Conservation (phyloP, 805 yeast genomes). For the Dipodascus geniculatus region DNA sequence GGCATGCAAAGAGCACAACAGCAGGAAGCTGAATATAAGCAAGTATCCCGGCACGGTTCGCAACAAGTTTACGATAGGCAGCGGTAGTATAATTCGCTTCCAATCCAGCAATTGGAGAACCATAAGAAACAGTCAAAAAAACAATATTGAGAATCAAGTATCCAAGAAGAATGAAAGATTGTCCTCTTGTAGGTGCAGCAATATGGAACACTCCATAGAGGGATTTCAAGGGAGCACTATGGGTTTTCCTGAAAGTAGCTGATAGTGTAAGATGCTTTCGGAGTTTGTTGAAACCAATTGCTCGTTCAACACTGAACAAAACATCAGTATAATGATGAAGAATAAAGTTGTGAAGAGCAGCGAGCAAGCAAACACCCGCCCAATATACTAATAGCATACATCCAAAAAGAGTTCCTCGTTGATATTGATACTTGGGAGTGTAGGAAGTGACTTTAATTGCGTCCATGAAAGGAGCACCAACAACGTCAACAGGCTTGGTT, state of each 20-base stretch:
- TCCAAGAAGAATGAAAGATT: neutral
- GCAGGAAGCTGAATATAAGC: constrained; percentile 34
- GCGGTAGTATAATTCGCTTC: neutral
- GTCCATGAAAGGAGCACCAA: neutral
- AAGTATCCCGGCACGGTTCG: constrained; percentile 45
- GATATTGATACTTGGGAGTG: constrained; percentile 15
- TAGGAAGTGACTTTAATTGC: constrained; percentile 4
- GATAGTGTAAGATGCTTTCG: neutral
- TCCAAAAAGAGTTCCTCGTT: constrained; percentile 6
- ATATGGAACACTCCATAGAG: neutral
- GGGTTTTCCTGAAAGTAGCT: neutral
- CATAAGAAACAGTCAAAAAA: neutral
- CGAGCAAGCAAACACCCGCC: neutral
- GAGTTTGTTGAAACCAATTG: constrained; percentile 2
- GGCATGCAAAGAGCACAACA: constrained; percentile 48
- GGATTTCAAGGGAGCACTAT: constrained; percentile 1
- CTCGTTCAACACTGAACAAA: neutral
- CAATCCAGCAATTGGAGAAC: neutral
- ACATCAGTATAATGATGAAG: constrained; percentile 8
- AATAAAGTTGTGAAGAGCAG: neutral
- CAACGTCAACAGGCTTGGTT: neutral
- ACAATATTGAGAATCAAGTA: neutral
- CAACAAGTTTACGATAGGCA: constrained; percentile 27
- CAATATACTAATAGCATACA: neutral
- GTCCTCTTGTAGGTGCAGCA: neutral